Conservation (phyloP, 345 rosid genomes). For the Salix purpurea region DNA sequence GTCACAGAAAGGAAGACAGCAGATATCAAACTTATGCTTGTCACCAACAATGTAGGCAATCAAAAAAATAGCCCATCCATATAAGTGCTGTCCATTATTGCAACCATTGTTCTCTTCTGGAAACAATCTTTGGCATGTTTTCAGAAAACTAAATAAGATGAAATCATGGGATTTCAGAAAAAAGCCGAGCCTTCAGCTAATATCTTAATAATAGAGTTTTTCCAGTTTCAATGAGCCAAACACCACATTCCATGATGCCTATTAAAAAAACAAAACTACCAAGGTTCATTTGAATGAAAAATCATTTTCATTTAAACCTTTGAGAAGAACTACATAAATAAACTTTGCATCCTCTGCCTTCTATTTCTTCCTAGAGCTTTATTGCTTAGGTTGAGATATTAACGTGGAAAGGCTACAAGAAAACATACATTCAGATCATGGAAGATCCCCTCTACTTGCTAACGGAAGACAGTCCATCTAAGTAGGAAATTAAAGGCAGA, state of each 20-base stretch:
- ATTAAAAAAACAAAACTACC: not conserved
- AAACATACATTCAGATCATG: not conserved
- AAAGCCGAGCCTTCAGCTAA: not conserved
- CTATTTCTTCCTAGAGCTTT: not conserved
- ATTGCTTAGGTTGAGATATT: not conserved
- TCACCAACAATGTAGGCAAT: constrained; percentile 2
- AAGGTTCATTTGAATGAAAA: not conserved
- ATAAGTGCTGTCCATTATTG: not conserved
- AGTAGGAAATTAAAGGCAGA: not conserved
- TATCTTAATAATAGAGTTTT: not conserved
- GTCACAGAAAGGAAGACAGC: constrained; percentile 5
- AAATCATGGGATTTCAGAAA: not conserved
- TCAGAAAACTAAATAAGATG: not conserved
- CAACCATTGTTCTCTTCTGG: not conserved
- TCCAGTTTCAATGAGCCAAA: not conserved
- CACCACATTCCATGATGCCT: not conserved
- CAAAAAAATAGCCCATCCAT: constrained; percentile 1
- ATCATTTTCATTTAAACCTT: not conserved
- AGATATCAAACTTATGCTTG: not conserved
- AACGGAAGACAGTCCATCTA: not conserved
- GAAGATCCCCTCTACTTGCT: not conserved
- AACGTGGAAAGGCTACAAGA: not conserved
- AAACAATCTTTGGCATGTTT: not conserved
- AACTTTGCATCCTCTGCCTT: not conserved
- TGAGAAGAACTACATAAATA: not conserved